Conservation (phyloP, 1,284 basidiomycete species). For the Malassezia dermatis region DNA sequence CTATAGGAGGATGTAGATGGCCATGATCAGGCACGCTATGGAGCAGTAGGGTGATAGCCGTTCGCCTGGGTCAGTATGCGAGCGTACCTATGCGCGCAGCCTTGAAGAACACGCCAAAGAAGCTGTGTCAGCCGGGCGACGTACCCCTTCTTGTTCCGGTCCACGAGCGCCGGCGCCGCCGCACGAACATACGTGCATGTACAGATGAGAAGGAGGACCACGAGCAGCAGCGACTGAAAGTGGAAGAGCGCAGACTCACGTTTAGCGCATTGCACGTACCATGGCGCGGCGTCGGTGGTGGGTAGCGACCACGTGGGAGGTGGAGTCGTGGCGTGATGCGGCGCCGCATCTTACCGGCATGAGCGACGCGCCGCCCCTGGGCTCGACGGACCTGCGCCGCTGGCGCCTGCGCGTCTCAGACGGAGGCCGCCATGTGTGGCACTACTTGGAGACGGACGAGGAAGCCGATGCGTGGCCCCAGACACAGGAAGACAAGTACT, state of each 20-base stretch:
- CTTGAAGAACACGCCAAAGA: slow-evolving; percentile 45
- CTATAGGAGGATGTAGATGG: slow-evolving; percentile 23
- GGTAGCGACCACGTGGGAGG: not conserved
- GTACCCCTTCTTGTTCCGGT: slow-evolving; percentile 83
- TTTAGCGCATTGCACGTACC: not conserved
- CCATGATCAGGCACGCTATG: slow-evolving; percentile 44
- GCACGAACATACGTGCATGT: slow-evolving; percentile 92
- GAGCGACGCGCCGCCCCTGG: slow-evolving; percentile 23
- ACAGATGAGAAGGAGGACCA: slow-evolving; percentile 85
- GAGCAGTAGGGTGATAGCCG: slow-evolving; percentile 44
- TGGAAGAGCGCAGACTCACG: slow-evolving; percentile 88
- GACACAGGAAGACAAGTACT: slow-evolving; percentile 43
- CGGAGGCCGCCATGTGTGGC: slow-evolving; percentile 44
- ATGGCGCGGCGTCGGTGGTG: not conserved
- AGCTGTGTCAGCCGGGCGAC: slow-evolving; percentile 19
- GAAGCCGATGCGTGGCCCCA: slow-evolving; percentile 34
- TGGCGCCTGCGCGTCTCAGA: slow-evolving; percentile 39
- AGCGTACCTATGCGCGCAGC: slow-evolving; percentile 40
- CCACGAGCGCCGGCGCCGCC: slow-evolving; percentile 75
- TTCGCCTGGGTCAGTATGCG: slow-evolving; percentile 27
- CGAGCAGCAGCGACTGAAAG: slow-evolving; percentile 86
- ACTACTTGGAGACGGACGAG: slow-evolving; percentile 35
- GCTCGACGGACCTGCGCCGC: slow-evolving; percentile 28
- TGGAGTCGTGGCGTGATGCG: not conserved
- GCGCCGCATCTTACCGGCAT: not conserved